These are phyloP conservation scores for Ophiostoma pallidulum DNA, from an alignment of 2,329 filamentous ascomycete species.

Conservation along the genomic window DNA sequence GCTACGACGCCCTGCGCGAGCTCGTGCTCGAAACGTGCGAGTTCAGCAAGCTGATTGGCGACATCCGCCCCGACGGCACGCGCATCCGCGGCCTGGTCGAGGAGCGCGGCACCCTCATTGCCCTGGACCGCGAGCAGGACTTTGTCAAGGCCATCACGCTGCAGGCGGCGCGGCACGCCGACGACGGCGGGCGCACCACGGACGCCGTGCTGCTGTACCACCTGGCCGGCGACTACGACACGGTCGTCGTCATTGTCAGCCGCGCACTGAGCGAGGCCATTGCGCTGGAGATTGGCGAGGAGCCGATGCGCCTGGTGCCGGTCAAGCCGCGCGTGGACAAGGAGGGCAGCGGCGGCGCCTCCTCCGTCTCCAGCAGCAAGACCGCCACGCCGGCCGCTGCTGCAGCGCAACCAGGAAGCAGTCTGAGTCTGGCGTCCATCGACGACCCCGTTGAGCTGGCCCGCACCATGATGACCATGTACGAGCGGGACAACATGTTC, in stretches of 20 bases:
- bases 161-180: slow-evolving; percentile 83
- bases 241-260: slow-evolving; percentile 83
- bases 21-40: slow-evolving; percentile 94
- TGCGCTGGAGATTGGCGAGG: slow-evolving; percentile 74
- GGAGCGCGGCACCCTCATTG: slow-evolving; percentile 71
- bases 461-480: slow-evolving; percentile 53
- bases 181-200: slow-evolving; percentile 86
- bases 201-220: slow-evolving; percentile 94
- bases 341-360: slow-evolving; percentile 24
- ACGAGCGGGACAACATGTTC: slow-evolving; percentile 52
- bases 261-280: slow-evolving; percentile 84
- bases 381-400: slow-evolving; percentile 50
- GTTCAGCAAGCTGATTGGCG: slow-evolving; percentile 86
- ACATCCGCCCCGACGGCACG: slow-evolving; percentile 76
- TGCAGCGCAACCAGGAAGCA: slow-evolving; percentile 42
- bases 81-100: slow-evolving; percentile 83
- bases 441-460: slow-evolving; percentile 53
- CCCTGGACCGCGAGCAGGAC: slow-evolving; percentile 66
- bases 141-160: slow-evolving; percentile 88
- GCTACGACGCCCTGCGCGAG: slow-evolving; percentile 86
- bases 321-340: slow-evolving; percentile 58
- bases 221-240: slow-evolving; percentile 89
- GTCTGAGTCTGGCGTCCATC: slow-evolving; percentile 50
- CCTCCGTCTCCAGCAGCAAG: slow-evolving; percentile 49
- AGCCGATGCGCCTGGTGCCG: slow-evolving; percentile 67